Base-by-base conservation (phyloP, 352 stramenopile species). In the Peronosclerospora sorghi region DNA sequence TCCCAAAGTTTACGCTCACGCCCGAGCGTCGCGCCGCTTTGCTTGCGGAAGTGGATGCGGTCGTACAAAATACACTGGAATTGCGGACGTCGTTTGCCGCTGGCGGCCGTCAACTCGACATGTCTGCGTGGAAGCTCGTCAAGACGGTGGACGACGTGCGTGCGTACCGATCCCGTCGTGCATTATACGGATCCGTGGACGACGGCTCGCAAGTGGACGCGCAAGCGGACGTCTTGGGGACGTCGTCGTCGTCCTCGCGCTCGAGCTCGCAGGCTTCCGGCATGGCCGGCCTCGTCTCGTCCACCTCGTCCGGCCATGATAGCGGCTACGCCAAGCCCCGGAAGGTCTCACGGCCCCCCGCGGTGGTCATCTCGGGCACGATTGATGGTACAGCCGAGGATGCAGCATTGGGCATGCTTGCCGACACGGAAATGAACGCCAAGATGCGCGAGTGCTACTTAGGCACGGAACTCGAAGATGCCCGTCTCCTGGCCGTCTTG, bases 381-480 rank as follows among this genome's bases (percentile, higher is more conserved):
- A 41, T 74, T 1, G 49, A 62, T 14, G 66, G 62, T 10, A 63
- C 60, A 13, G 48, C 68, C 8, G 66, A 77, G 30, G 66, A 78
- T 40, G 55, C 53, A 17, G 57, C 62, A 17, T 35, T 74, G n/a
- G 66, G 63, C 5, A 68, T 61, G 35, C 27, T 74, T 13, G 63
- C 66, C 20, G 54, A 72, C 37, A 68, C 57, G 8, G 52, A 72
- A n/a, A 42, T 58, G 30, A 48, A 62, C 21, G 72, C 51, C 32
- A 54, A 56, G 32, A 61, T 68, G 49, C 66, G 66, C 2, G 51
- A 63, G 39, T 54, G 58, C 18, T 73, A 72, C 34, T 37, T 75
- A 5, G 45, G 48, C 19, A 65, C 65, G 29, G 57, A 68, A 21
- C 47, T 63, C 13, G 61, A 71, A 13, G 56, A 68, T 39, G 56